These are phyloP conservation scores for Xylaria scruposa DNA, from an alignment of 495 filamentous ascomycete genomes.

Conservation along the genomic window DNA sequence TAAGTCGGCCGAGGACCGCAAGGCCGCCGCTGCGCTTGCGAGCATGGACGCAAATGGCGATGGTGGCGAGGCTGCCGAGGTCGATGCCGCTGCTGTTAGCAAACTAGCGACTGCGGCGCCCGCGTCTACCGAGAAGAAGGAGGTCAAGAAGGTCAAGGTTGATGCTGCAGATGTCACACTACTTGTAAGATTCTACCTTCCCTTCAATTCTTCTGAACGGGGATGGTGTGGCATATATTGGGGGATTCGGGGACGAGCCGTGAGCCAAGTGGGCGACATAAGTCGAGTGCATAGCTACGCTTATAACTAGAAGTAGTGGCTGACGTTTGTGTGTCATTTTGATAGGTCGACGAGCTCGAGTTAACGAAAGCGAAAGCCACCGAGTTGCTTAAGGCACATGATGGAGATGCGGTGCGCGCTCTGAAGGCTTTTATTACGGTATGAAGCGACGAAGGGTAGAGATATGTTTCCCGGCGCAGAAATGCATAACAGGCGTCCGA, in stretches of 20 bases:
- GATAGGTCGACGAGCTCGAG: slow-evolving; percentile 79
- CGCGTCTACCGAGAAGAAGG: slow-evolving; percentile 48
- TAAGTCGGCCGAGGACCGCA: slow-evolving; percentile 82
- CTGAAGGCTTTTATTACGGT: slow-evolving; percentile 61
- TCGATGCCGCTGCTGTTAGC: slow-evolving; percentile 81
- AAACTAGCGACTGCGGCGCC: slow-evolving; percentile 63
- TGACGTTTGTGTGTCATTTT: slow-evolving; percentile 8
- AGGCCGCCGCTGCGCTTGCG: slow-evolving; percentile 84
- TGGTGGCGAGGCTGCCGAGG: slow-evolving; percentile 57
- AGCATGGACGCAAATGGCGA: slow-evolving; percentile 70
- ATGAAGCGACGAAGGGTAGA: neutral
- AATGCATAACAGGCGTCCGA: slow-evolving; percentile 33
- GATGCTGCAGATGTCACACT: slow-evolving; percentile 53
- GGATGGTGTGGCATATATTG: neutral
- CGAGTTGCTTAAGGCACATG: slow-evolving; percentile 78
- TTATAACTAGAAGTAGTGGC: neutral
- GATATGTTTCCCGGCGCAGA: neutral
- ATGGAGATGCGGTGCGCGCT: slow-evolving; percentile 76
- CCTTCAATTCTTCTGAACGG: neutral
- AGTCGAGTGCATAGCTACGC: neutral
- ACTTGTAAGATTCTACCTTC: slow-evolving; percentile 40
- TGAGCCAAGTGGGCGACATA: neutral
- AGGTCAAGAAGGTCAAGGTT: slow-evolving; percentile 57
- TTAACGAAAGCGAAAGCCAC: slow-evolving; percentile 81
- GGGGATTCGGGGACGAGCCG: neutral